Conservation (phyloP, 106 monocot species). For the Chionographis japonica region DNA sequence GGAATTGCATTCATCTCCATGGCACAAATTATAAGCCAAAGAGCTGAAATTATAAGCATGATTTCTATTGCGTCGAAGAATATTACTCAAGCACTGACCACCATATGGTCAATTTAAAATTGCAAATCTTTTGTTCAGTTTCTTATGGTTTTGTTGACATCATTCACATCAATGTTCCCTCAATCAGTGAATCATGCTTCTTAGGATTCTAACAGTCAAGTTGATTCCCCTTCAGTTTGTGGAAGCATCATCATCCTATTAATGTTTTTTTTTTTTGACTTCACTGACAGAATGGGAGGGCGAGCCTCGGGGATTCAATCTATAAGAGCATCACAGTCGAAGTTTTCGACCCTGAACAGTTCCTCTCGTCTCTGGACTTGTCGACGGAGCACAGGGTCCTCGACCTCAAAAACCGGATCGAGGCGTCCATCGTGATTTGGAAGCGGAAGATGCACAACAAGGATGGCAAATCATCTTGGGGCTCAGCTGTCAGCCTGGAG, state of each 20-base stretch:
- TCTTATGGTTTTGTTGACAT: no score
- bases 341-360: constrained; percentile 54
- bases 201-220: no score
- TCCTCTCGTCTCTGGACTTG: constrained; percentile 57
- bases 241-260: neutral
- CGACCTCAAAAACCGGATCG: constrained; percentile 80
- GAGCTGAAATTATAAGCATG: no score
- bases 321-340: constrained; percentile 60
- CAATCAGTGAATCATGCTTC: no score
- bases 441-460: constrained; percentile 92
- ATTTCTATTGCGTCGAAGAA: no score
- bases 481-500: constrained; percentile 73
- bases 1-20: no score
- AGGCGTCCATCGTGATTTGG: constrained; percentile 84
- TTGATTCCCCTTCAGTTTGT: no score
- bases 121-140: no score
- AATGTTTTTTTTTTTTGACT: neutral
- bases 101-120: no score
- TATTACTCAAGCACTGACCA: no score
- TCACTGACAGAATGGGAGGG: constrained; percentile 46
- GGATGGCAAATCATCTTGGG: constrained; percentile 79
- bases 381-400: constrained; percentile 73
- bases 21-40: no score
- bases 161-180: no score
- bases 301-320: constrained; percentile 53